Conservation (phyloP, 2,329 filamentous ascomycete genomes). For the Claviceps cyperi region DNA sequence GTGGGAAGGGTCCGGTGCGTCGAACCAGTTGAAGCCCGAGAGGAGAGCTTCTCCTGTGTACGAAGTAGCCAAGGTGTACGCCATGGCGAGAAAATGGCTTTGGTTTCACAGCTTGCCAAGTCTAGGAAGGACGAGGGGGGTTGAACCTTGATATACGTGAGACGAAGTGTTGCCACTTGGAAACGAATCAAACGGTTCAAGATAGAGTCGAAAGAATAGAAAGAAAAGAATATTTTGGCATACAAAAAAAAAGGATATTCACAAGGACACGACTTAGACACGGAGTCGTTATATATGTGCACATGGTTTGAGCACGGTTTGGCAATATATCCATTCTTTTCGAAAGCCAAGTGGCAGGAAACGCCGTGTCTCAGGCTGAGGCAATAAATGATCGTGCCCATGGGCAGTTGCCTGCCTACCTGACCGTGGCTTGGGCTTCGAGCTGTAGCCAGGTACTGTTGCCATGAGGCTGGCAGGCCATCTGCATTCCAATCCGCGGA, state of each 20-base stretch:
- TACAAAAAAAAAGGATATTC: background rate
- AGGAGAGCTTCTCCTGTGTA: slow-evolving; percentile 30
- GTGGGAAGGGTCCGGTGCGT: slow-evolving; percentile 43
- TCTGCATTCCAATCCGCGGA: background rate
- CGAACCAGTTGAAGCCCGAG: slow-evolving; percentile 34
- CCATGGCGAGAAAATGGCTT: slow-evolving; percentile 11
- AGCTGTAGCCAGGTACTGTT: background rate
- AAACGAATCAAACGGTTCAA: background rate
- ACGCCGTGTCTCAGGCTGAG: background rate
- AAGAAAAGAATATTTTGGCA: background rate
- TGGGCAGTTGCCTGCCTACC: background rate
- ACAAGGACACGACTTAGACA: slow-evolving; percentile 2
- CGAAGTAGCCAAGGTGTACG: slow-evolving; percentile 28
- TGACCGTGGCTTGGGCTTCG: background rate
- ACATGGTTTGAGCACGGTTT: background rate
- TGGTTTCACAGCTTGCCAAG: background rate
- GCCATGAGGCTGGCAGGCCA: background rate
- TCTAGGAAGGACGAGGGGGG: background rate
- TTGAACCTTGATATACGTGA: background rate
- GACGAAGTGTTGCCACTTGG: too few species aligned
- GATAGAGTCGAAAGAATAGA: background rate
- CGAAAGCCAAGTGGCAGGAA: slow-evolving; percentile 3
- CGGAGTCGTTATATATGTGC: slow-evolving; percentile 3
- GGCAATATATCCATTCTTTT: background rate
- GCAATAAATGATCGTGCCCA: background rate